Conservation (phyloP, 1,139 yeast genomes). For the Chernovozyma aurita region DNA sequence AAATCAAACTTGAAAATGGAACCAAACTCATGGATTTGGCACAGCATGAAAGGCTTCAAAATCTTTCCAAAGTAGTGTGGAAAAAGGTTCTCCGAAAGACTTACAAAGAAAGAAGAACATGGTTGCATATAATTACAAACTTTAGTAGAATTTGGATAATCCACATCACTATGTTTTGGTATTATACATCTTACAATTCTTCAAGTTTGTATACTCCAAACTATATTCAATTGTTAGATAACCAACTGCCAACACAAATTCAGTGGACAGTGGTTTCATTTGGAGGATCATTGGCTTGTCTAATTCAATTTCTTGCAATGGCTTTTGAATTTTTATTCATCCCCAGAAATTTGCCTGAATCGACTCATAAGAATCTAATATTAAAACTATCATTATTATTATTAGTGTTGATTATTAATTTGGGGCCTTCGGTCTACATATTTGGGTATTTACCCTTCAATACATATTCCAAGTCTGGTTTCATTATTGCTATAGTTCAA, state of each 20-base stretch:
- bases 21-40: constrained; percentile 42
- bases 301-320: constrained; percentile 60
- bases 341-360: constrained; percentile 57
- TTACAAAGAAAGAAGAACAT: constrained; percentile 66
- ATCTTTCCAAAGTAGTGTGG: constrained; percentile 58
- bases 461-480: constrained; percentile 46
- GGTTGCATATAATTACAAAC: constrained; percentile 74
- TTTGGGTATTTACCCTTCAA: constrained; percentile 51
- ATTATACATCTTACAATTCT: constrained; percentile 71
- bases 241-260: constrained; percentile 62
- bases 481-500: constrained; percentile 51
- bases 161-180: constrained; percentile 77
- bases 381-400: constrained; percentile 41
- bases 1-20: constrained; percentile 41
- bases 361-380: constrained; percentile 34
- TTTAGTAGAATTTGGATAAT: constrained; percentile 83
- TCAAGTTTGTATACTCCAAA: constrained; percentile 69
- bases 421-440: constrained; percentile 61
- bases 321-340: constrained; percentile 60
- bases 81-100: constrained; percentile 62
- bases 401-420: constrained; percentile 42
- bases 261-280: constrained; percentile 60
- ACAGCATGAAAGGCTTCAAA: constrained; percentile 39
- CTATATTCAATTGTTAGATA: constrained; percentile 54
- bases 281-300: constrained; percentile 68